A percentile compares a stretch with the other conserved stretches of the same genome.
These are phyloP conservation scores for Saturnispora serradocipensis DNA, from an alignment of 805 yeast species.

Conservation along the genomic window DNA sequence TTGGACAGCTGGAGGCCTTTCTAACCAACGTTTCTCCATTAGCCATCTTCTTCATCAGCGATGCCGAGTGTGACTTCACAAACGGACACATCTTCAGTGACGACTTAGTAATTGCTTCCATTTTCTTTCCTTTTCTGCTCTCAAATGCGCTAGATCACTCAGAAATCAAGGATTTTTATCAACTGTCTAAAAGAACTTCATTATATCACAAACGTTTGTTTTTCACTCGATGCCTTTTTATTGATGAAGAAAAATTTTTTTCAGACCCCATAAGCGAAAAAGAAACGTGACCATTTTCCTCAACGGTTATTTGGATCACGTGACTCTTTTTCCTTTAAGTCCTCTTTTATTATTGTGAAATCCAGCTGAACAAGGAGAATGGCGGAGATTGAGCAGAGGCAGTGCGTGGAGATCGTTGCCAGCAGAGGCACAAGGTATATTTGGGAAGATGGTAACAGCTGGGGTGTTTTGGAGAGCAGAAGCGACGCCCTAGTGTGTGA, in stretches of 20 bases:
- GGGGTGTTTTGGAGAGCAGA: not conserved
- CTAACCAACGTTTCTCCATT: conserved; percentile 31
- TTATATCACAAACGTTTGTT: not conserved
- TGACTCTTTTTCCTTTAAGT: not conserved
- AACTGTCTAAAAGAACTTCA: not conserved
- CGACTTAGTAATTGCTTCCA: conserved; percentile 75
- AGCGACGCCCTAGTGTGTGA: not conserved
- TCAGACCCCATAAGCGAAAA: not conserved
- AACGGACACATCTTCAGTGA: conserved; percentile 81
- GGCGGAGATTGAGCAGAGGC: not conserved
- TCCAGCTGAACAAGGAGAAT: not conserved
- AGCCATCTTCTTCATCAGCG: conserved; percentile 51
- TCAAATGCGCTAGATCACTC: not conserved
- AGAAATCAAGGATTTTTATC: not conserved
- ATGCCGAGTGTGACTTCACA: conserved; percentile 47
- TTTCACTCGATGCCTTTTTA: not conserved
- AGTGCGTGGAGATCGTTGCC: not conserved
- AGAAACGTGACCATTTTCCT: not conserved
- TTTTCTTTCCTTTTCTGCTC: conserved; percentile 19
- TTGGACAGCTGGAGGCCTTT: conserved; percentile 77
- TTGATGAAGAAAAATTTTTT: not conserved
- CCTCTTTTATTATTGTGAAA: no score
- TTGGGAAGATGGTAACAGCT: not conserved
- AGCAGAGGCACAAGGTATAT: not conserved
- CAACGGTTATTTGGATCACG: not conserved